These are phyloP conservation scores for Tripidium arundinaceum DNA, from an alignment of 202 grass and related monocot species.

Conservation along the genomic window DNA sequence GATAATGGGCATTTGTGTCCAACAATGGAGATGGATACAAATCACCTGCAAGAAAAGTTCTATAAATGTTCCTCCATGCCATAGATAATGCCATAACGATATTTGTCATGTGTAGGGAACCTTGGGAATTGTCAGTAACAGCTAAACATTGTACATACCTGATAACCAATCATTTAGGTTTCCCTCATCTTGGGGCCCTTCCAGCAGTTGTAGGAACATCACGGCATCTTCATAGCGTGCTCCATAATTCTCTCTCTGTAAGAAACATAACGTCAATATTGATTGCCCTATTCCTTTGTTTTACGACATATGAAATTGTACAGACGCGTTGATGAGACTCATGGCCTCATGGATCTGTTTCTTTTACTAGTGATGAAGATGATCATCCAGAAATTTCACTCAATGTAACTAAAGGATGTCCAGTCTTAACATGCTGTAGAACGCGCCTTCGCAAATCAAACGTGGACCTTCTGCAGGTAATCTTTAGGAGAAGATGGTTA, in stretches of 20 bases:
- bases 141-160: background rate
- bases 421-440: background rate
- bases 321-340: background rate
- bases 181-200: background rate
- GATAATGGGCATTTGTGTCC: background rate
- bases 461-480: background rate
- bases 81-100: background rate
- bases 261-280: background rate
- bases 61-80: background rate
- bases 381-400: background rate
- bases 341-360: background rate
- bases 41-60: slow-evolving; percentile 4
- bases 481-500: background rate
- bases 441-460: background rate
- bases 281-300: background rate
- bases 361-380: background rate
- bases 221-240: background rate
- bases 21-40: background rate
- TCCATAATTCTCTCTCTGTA: background rate
- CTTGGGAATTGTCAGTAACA: background rate
- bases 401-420: background rate
- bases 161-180: slow-evolving; percentile 7
- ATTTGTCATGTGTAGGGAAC: background rate
- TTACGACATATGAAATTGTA: background rate
- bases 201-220: background rate